Evolutionary conservation across 2,329 filamentous ascomycete species (phyloP).

Genomic region (Epichloe aotearoae): DNA sequence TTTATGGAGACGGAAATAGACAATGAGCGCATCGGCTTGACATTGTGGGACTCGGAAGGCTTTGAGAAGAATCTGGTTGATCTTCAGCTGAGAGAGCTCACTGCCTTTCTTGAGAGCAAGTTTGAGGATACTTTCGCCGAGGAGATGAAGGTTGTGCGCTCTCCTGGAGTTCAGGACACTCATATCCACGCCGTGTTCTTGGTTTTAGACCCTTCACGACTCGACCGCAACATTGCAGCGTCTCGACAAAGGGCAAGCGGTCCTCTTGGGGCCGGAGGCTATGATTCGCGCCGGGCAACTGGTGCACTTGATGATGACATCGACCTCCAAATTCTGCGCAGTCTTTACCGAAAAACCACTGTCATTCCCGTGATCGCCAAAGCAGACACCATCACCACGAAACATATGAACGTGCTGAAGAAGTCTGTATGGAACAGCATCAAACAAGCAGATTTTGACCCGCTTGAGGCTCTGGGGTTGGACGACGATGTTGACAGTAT

Average conservation of each 20-base stretch:
- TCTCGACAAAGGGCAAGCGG: constrained; percentile 44
- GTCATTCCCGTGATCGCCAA: constrained; percentile 94
- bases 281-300: constrained; percentile 28
- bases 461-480: constrained; percentile 71
- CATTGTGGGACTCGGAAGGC: constrained; percentile 92
- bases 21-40: constrained; percentile 78
- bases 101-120: constrained; percentile 87
- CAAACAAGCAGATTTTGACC: constrained; percentile 75
- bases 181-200: constrained; percentile 96
- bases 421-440: constrained; percentile 80
- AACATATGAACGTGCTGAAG: constrained; percentile 88
- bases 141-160: constrained; percentile 93
- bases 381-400: constrained; percentile 89
- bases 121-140: constrained; percentile 96
- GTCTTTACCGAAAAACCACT: constrained; percentile 83
- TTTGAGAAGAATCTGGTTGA: constrained; percentile 92
- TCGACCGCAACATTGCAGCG: constrained; percentile 69
- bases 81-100: constrained; percentile 83
- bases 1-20: constrained; percentile 94
- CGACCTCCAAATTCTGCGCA: constrained; percentile 79
- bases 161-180: constrained; percentile 84
- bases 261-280: constrained; percentile 33
- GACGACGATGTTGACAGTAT: constrained; percentile 59
- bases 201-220: constrained; percentile 71
- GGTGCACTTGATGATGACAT: constrained; percentile 76